Evolutionary conservation across 768 basidiomycete genomes (phyloP).

Genomic region (Russula ochroleuca): DNA sequence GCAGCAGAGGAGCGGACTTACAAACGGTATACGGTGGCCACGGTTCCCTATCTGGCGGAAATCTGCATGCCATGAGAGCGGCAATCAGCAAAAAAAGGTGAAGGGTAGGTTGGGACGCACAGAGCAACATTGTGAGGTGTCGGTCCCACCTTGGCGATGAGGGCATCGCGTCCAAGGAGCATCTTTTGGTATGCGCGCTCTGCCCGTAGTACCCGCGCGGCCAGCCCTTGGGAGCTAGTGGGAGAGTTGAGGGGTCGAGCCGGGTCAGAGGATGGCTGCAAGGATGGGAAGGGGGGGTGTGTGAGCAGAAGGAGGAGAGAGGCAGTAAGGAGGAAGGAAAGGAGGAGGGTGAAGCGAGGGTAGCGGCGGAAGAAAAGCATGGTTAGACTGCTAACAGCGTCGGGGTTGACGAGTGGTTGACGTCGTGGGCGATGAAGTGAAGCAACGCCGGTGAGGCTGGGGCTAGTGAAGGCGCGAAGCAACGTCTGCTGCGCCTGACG

Average conservation of each 20-base stretch:
- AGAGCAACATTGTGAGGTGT: constrained; percentile 13
- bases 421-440: background rate
- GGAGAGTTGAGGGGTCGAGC: background rate
- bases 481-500: no score
- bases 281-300: background rate
- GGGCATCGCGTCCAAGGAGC: constrained; percentile 19
- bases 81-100: background rate
- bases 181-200: constrained; percentile 26
- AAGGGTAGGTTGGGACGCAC: constrained; percentile 5
- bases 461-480: no score
- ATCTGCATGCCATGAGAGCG: constrained; percentile 12
- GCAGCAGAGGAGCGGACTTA: background rate
- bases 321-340: constrained; percentile 19
- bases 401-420: background rate
- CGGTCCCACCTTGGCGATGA: constrained; percentile 26
- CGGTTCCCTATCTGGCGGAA: constrained; percentile 26
- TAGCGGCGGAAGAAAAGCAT: constrained; percentile 24
- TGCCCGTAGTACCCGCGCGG: constrained; percentile 17
- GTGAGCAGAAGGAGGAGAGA: constrained; percentile 24
- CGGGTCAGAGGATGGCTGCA: background rate
- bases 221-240: background rate
- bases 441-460: background rate
- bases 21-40: constrained; percentile 28
- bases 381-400: background rate
- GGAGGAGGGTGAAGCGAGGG: constrained; percentile 26